These are phyloP conservation scores for Debaryomyces hansenii DNA, from an alignment of 805 yeast species.

Conservation along the genomic window DNA sequence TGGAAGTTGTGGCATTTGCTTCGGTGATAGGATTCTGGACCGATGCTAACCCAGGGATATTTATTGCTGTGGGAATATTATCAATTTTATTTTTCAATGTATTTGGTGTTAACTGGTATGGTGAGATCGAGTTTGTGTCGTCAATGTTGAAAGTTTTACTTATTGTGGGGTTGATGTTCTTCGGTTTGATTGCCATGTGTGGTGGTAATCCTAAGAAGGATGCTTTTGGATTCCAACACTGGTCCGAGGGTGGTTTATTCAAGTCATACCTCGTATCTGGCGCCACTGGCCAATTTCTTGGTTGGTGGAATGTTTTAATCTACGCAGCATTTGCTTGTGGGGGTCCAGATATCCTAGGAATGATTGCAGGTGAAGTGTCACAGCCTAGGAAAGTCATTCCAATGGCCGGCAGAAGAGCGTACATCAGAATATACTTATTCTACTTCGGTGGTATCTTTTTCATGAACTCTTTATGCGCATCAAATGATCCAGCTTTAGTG, in stretches of 20 bases:
- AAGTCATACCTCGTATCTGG: conserved; percentile 49
- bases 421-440: conserved; percentile 66
- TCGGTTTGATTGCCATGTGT: conserved; percentile 62
- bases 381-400: conserved; percentile 67
- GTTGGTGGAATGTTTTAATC: conserved; percentile 60
- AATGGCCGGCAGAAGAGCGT: conserved; percentile 66
- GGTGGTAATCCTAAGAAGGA: conserved; percentile 82
- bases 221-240: conserved; percentile 69
- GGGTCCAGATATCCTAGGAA: conserved; percentile 70
- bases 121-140: conserved; percentile 63
- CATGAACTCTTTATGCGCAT: conserved; percentile 68
- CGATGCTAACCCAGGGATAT: conserved; percentile 54
- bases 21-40: conserved; percentile 57
- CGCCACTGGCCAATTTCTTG: conserved; percentile 56
- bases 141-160: conserved; percentile 65
- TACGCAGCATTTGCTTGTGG: conserved; percentile 69
- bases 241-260: conserved; percentile 69
- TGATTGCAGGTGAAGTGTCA: conserved; percentile 72
- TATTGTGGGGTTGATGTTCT: conserved; percentile 61
- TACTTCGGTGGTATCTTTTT: conserved; percentile 61
- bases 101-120: conserved; percentile 51
- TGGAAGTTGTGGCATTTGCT: conserved; percentile 64
- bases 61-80: conserved; percentile 50
- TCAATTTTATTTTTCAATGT: conserved; percentile 42
- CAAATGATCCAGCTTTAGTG: conserved; percentile 51